phyloP scores from a whole-genome alignment of 768 basidiomycete species.

The Mycena leptocephala region DNA sequence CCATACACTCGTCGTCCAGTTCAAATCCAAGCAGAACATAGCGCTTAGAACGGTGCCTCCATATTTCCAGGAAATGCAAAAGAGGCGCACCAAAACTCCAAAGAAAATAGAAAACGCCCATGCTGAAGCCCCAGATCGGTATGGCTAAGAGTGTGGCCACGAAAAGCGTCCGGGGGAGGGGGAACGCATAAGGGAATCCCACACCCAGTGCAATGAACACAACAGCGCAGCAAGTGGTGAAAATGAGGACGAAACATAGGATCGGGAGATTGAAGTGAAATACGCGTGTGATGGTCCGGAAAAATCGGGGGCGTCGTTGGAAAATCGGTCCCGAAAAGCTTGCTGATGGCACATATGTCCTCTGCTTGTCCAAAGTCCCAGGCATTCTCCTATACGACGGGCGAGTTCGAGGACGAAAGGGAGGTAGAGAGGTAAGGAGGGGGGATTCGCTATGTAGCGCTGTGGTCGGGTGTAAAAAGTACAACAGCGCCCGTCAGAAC shows the following conservation, averaged over 20 bases:
- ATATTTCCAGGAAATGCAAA: neutral
- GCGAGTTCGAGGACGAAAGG: too few relatives aligned
- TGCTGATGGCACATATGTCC: too few relatives aligned
- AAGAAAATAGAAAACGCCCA: neutral
- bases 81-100: neutral
- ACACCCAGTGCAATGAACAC: neutral
- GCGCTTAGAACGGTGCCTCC: neutral
- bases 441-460: too few relatives aligned
- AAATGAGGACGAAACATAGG: neutral
- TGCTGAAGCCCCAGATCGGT: conserved; percentile 1
- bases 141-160: neutral
- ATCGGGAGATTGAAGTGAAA: neutral
- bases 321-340: too few relatives aligned
- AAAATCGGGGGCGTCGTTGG: neutral
- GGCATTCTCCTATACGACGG: too few relatives aligned
- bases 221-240: neutral
- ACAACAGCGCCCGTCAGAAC: too few relatives aligned
- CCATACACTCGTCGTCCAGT: neutral
- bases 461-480: too few relatives aligned
- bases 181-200: neutral
- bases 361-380: too few relatives aligned
- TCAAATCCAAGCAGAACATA: neutral
- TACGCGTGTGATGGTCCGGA: neutral
- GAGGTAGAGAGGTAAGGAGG: too few relatives aligned
- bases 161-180: neutral